Evolutionary conservation across 257 asterid genomes (phyloP), one percentile per base, ranked within the genome.

Genomic region (Nicotiana otophora): DNA sequence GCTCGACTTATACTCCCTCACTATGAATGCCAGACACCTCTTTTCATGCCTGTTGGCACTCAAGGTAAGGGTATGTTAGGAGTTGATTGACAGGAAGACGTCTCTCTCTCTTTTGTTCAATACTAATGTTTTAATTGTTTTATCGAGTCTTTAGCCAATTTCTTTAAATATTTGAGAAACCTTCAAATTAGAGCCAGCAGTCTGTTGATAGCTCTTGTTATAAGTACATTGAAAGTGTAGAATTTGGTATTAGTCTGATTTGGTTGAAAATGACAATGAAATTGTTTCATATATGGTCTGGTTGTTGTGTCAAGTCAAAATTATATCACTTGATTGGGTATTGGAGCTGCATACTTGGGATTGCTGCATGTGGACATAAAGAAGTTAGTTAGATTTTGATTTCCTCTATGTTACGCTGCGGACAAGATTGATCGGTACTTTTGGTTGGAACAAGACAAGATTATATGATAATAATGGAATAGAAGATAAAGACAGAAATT

Each of bases 1-100:
- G 99, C 98, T 75, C 87, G 74, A 69, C 97, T 96, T 72, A 92
- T 93, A 39, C 98, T 94, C 78, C 99, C 98, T 26, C 99, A 96
- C 88, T 92, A 88, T 86, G 90, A 88, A 57, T 90, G 91, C 84
- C 95, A 94, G 85, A 94, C 98, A 70, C 99, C 98, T 76, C 86
- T 96, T 51, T 94, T 96, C 84, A 94, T 96, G 99, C 99, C 99
- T 0, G 99, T 96, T 34, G 99, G 99, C 34, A 94, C 99, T n/a
- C 98, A 96, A 94, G 99, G 99, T 93, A 70, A 85, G 84, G 74
- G 54, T 20, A 68, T 82, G 61, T 30, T 51, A 66, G 30, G 28
- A 75, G 63, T 51, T 48, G 23, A 72, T 72, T 2, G 8, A 72
- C 20, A 23, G 1, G 61, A 72, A 46, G 61, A 55, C 12, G 20